These are phyloP conservation scores for Nidularia sp. DNA, from an alignment of 768 basidiomycete species.

Conservation along the genomic window DNA sequence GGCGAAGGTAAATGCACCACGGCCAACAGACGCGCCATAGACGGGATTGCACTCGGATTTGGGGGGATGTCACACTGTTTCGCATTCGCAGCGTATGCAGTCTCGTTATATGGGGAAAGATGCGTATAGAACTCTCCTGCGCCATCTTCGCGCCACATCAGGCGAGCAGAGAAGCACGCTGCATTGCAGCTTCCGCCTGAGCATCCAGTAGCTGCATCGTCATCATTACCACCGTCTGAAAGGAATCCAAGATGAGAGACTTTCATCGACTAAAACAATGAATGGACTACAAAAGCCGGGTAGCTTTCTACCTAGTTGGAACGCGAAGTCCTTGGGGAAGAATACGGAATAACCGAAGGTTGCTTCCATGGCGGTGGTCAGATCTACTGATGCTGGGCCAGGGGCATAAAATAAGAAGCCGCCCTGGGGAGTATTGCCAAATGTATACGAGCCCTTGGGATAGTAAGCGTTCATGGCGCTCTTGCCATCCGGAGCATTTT, in stretches of 20 bases:
- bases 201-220: slow-evolving; percentile 44
- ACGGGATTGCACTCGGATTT: slow-evolving; percentile 52
- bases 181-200: slow-evolving; percentile 59
- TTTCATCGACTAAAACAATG: too few relatives aligned
- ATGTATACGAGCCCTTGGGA: slow-evolving; percentile 55
- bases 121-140: slow-evolving; percentile 70
- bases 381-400: slow-evolving; percentile 46
- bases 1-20: slow-evolving; percentile 62
- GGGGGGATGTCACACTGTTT: slow-evolving; percentile 45
- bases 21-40: slow-evolving; percentile 66
- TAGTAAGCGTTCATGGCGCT: slow-evolving; percentile 47
- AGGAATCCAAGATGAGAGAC: too few relatives aligned
- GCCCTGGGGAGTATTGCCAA: slow-evolving; percentile 39
- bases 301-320: slow-evolving; percentile 66
- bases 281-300: slow-evolving; percentile 73
- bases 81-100: slow-evolving; percentile 41
- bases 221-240: slow-evolving; percentile 55
- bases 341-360: slow-evolving; percentile 60
- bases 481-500: slow-evolving; percentile 46
- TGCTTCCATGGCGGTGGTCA: slow-evolving; percentile 60
- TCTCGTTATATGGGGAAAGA: slow-evolving; percentile 43
- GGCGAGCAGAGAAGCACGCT: slow-evolving; percentile 58
- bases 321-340: slow-evolving; percentile 60
- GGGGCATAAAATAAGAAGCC: slow-evolving; percentile 75
- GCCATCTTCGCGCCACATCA: slow-evolving; percentile 66